phyloP scores from a whole-genome alignment of 495 filamentous ascomycete species.

The Immersiella caudata region DNA sequence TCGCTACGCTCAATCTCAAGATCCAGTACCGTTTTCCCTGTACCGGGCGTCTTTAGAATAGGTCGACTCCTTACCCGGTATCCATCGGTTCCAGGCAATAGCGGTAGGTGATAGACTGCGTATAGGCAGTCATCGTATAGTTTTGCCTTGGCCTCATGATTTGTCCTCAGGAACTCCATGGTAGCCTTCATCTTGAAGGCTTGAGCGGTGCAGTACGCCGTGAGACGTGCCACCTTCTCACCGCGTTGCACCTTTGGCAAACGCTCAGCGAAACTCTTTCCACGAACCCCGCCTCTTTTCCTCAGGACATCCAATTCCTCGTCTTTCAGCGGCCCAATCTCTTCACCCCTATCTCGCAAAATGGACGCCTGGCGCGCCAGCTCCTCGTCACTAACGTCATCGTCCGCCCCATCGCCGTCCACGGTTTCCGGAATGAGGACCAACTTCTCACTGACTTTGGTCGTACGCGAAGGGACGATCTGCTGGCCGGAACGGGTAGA shows the following conservation, averaged over 20 bases:
- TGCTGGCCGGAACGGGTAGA: constrained; percentile 61
- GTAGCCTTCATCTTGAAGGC: constrained; percentile 84
- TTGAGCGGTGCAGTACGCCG: constrained; percentile 96
- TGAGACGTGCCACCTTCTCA: constrained; percentile 85
- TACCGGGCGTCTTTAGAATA: constrained; percentile 86
- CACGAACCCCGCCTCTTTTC: constrained; percentile 65
- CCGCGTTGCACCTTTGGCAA: constrained; percentile 85
- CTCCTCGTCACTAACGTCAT: constrained; percentile 55
- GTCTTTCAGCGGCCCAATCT: constrained; percentile 71
- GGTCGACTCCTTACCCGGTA: constrained; percentile 88
- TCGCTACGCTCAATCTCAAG: constrained; percentile 97
- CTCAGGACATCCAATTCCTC: constrained; percentile 70
- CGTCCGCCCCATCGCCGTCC: constrained; percentile 58
- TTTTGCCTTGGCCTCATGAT: constrained; percentile 92
- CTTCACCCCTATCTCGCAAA: constrained; percentile 60
- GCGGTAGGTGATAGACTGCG: constrained; percentile 87
- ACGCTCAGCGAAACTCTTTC: constrained; percentile 94
- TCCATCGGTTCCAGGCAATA: constrained; percentile 82
- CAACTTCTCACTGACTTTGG: constrained; percentile 92
- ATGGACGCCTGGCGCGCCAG: constrained; percentile 37
- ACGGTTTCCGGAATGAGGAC: constrained; percentile 89
- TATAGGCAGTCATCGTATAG: constrained; percentile 99
- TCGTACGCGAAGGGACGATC: constrained; percentile 82
- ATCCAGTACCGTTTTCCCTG: constrained; percentile 82
- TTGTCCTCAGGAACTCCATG: constrained; percentile 82